Conservation (phyloP, 169 alveolate genomes). For the Babesia divergens region DNA sequence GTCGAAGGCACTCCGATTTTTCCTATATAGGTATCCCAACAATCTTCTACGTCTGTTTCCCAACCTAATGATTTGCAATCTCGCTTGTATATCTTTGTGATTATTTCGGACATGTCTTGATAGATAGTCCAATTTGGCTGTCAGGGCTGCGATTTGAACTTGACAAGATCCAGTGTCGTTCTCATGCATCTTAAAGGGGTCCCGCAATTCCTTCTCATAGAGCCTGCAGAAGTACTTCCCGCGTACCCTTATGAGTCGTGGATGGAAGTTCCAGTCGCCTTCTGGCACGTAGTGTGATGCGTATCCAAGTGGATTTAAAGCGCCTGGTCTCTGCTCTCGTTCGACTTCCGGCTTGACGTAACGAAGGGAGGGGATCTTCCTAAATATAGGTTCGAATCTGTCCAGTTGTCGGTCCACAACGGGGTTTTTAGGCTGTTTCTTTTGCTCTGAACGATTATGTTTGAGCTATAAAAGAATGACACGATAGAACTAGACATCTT, state of each 20-base stretch:
- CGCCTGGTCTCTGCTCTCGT: slow-evolving; percentile 55
- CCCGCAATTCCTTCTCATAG: slow-evolving; percentile 55
- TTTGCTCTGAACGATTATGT: slow-evolving; percentile 5
- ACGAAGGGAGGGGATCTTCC: slow-evolving; percentile 52
- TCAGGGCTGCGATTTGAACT: slow-evolving; percentile 52
- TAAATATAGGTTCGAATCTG: slow-evolving; percentile 42
- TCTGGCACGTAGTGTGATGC: slow-evolving; percentile 31
- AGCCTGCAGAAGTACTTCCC: slow-evolving; percentile 58
- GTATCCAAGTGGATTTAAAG: slow-evolving; percentile 34
- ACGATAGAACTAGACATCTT: background rate
- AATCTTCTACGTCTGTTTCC: slow-evolving; percentile 37
- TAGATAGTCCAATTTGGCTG: slow-evolving; percentile 59
- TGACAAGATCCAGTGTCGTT: slow-evolving; percentile 57
- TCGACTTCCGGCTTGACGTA: slow-evolving; percentile 17
- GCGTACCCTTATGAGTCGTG: slow-evolving; percentile 41
- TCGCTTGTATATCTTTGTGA: slow-evolving; percentile 51
- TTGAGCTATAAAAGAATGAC: background rate
- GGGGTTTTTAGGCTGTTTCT: slow-evolving; percentile 47
- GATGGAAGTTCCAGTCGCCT: slow-evolving; percentile 56
- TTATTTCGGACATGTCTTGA: slow-evolving; percentile 22
- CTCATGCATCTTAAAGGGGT: slow-evolving; percentile 61
- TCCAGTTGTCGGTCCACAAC: slow-evolving; percentile 16
- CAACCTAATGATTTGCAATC: slow-evolving; percentile 33
- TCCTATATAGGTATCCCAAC: slow-evolving; percentile 49
- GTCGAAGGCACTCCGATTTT: slow-evolving; percentile 32